Evolutionary conservation across 139 green algal species (phyloP).

Genomic region (Volvox reticuliferus): DNA sequence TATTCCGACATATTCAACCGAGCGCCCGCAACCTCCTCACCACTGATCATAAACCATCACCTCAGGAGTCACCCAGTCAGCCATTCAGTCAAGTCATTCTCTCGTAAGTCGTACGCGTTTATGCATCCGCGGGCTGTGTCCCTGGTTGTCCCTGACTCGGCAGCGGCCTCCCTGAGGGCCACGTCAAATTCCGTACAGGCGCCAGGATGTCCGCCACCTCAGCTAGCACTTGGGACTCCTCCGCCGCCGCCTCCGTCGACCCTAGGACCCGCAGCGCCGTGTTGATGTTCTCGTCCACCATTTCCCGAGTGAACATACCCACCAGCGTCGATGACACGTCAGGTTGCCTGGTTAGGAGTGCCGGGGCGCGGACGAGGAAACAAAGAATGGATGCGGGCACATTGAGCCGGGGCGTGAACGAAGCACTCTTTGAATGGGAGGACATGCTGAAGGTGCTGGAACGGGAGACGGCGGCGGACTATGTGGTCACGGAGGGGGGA

Average conservation of each 20-base stretch:
- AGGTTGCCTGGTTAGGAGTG: constrained; percentile 46
- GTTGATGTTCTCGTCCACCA: constrained; percentile 79
- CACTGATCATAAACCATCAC: too few species aligned
- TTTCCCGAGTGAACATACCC: constrained; percentile 76
- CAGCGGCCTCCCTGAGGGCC: constrained; percentile 76
- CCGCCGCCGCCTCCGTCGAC: constrained; percentile 42
- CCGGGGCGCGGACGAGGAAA: neutral
- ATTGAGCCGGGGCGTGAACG: too few species aligned
- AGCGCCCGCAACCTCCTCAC: too few species aligned
- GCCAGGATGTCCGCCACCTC: constrained; percentile 75
- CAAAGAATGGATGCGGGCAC: neutral
- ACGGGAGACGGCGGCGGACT: too few species aligned
- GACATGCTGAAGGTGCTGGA: too few species aligned
- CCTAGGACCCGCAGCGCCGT: constrained; percentile 70
- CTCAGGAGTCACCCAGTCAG: too few species aligned
- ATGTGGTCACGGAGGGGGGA: too few species aligned
- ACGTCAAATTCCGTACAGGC: constrained; percentile 77
- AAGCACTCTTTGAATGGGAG: too few species aligned
- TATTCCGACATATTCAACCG: too few species aligned
- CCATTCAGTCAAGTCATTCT: too few species aligned
- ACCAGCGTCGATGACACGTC: constrained; percentile 85
- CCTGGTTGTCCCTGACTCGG: neutral
- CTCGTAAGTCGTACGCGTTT: too few species aligned
- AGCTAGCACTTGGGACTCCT: constrained; percentile 23
- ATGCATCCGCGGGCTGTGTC: too few species aligned